Evolutionary conservation across 2,329 filamentous ascomycete species (phyloP), one percentile per base, ranked within the genome.

Genomic region (Cladosporium austrohemisphaericum): DNA sequence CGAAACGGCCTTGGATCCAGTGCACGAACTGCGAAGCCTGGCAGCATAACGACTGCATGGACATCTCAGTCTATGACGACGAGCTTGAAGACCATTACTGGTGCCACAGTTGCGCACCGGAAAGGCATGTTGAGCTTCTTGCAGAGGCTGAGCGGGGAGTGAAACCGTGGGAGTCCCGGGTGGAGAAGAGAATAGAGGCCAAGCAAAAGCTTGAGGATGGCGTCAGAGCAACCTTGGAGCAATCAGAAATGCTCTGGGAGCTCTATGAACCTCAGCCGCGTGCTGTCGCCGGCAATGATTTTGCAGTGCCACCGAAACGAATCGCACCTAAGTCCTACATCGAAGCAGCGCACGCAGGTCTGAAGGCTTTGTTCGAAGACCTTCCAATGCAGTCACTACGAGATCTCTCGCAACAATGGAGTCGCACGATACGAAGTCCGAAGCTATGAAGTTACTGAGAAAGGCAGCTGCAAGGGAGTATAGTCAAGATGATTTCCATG

Each of bases 41-140:
- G 93, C 93, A 98, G 70, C 93, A 98, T 70, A 96, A 96, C 63
- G 85, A 94, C 55, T 98, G 93, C 66, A 88, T 98, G 75, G 88
- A 88, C 47, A 81, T 96, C 61, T 82, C 85, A 37, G 89, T 87
- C 59, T 81, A 84, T 26, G 71, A 59, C 8, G 54, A 91, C 51
- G 82, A 91, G 61, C 77, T 88, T 48, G 85, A 86, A 20, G 86
- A 86, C 52, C 78, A 87, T 68, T 98, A 98, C 72, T 94, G 85
- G 70, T 98, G 93, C 71, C 93, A 98, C 69, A 75, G 85, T 68
- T 97, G 93, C 73, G 79, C 79, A 44, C 92, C 92, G 1, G 80
- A 89, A 48, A 82, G 90, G 55, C 93, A 98, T 71, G 82, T 81
- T 58, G 83, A 84, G 52, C 80, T 96, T 3, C 71, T 98, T 3